Conservation (phyloP, 176 grass and related monocot genomes). For the Carex myosuroides region DNA sequence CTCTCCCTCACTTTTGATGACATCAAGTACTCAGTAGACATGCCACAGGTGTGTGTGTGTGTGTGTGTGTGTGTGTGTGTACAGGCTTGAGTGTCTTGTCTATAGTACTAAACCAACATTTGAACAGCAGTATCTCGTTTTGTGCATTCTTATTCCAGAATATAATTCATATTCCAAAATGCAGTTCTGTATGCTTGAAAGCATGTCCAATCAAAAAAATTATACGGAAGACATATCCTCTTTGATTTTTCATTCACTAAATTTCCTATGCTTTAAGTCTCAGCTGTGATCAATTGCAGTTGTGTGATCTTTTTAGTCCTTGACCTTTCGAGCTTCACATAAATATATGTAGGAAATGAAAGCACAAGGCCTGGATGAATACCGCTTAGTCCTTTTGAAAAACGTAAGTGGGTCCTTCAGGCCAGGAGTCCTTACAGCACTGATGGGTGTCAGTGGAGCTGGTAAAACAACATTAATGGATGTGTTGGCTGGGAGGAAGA, state of each 20-base stretch:
- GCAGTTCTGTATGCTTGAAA: neutral
- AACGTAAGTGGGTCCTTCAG: conserved; percentile 86
- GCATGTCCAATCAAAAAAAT: neutral
- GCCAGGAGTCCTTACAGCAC: conserved; percentile 77
- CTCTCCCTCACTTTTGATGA: conserved; percentile 77
- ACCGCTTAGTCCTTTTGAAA: conserved; percentile 67
- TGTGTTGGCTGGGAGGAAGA: conserved; percentile 94
- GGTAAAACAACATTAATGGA: conserved; percentile 97
- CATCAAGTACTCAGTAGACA: conserved; percentile 84
- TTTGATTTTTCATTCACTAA: neutral
- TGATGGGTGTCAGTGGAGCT: conserved; percentile 96
- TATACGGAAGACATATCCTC: too few relatives aligned
- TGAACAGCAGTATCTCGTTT: neutral
- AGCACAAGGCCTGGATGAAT: conserved; percentile 54
- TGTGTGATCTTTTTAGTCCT: neutral
- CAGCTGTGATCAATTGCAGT: neutral
- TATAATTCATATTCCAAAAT: neutral
- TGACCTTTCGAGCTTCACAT: conserved; percentile 5
- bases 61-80: neutral
- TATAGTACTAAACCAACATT: neutral
- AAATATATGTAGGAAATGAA: conserved; percentile 79
- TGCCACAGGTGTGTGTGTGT: conserved; percentile 62
- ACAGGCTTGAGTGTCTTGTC: neutral
- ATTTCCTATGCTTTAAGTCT: neutral
- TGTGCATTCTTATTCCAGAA: neutral